Evolutionary conservation across 495 filamentous ascomycete genomes (phyloP).

Genomic region (Lentithecium fluviatile): DNA sequence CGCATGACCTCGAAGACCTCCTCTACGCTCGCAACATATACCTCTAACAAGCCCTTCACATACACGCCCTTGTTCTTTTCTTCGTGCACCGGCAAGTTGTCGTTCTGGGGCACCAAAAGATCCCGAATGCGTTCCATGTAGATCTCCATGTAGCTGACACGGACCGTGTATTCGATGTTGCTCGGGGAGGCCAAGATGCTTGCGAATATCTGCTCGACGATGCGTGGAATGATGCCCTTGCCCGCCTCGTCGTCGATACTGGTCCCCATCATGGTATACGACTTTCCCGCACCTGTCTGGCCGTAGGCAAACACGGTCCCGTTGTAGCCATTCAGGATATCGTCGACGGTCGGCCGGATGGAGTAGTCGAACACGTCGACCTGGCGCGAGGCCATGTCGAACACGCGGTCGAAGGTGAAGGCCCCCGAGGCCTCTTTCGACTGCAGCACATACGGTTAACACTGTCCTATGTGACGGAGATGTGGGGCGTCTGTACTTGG

Average conservation of each 20-base stretch:
- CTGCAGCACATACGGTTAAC: constrained; percentile 46
- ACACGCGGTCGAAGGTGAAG: constrained; percentile 97
- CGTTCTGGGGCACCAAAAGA: constrained; percentile 84
- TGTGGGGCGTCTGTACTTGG: constrained; percentile 53
- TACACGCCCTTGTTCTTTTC: constrained; percentile 96
- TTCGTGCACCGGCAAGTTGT: constrained; percentile 95
- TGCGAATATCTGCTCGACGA: constrained; percentile 96
- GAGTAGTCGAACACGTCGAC: constrained; percentile 95
- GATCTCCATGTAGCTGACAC: constrained; percentile 99
- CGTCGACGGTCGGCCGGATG: constrained; percentile 91
- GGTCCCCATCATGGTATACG: constrained; percentile 98
- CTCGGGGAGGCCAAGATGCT: constrained; percentile 86
- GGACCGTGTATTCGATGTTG: constrained; percentile 96
- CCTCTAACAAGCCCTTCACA: constrained; percentile 91
- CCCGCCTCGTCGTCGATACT: constrained; percentile 89
- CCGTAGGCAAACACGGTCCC: constrained; percentile 98
- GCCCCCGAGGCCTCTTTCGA: constrained; percentile 77
- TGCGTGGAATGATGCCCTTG: constrained; percentile 93
- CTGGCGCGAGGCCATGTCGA: constrained; percentile 86
- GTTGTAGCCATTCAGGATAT: constrained; percentile 98
- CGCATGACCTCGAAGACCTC: constrained; percentile 98
- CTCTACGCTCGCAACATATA: constrained; percentile 91
- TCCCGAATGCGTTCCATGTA: constrained; percentile 99
- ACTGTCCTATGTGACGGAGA: not conserved
- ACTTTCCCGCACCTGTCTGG: constrained; percentile 97